Conservation (phyloP, 2,329 filamentous ascomycete species). For the Trichophyton benhamiae region DNA sequence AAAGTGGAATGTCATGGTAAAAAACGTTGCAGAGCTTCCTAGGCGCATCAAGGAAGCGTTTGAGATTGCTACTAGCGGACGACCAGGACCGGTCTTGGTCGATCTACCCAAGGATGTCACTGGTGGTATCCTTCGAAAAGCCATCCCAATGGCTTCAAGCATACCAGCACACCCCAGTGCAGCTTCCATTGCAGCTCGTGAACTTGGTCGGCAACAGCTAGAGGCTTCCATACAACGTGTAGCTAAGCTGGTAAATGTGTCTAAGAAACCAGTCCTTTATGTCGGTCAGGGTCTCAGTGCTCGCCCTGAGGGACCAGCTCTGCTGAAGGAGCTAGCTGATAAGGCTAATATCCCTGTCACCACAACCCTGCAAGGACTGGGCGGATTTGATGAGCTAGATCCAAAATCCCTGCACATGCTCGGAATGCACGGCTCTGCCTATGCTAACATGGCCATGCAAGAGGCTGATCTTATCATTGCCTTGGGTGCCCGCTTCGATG, state of each 20-base stretch:
- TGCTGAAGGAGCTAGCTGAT: constrained; percentile 76
- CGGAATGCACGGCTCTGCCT: constrained; percentile 94
- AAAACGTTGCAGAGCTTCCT: constrained; percentile 84
- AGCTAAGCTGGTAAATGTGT: constrained; percentile 68
- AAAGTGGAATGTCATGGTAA: constrained; percentile 99
- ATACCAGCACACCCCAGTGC: constrained; percentile 74
- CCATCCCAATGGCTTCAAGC: constrained; percentile 65
- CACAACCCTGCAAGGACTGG: constrained; percentile 86
- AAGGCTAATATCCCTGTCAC: constrained; percentile 89
- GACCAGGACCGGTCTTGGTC: constrained; percentile 87
- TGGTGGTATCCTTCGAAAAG: constrained; percentile 64
- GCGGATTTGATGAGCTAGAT: constrained; percentile 84
- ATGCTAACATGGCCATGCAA: constrained; percentile 97
- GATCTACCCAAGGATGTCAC: constrained; percentile 96
- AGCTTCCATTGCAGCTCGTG: constrained; percentile 67
- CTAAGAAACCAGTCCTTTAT: constrained; percentile 92
- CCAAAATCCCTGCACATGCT: constrained; percentile 95
- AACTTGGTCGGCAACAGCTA: constrained; percentile 60
- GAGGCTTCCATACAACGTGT: constrained; percentile 62
- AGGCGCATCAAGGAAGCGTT: constrained; percentile 95
- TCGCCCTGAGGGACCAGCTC: constrained; percentile 61
- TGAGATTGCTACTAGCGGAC: constrained; percentile 88
- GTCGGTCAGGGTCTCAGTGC: constrained; percentile 82
- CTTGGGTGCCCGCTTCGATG: constrained; percentile 86
- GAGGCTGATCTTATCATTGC: constrained; percentile 93